phyloP scores from a whole-genome alignment of 1,284 basidiomycete species.

The Neolentinus lepideus region DNA sequence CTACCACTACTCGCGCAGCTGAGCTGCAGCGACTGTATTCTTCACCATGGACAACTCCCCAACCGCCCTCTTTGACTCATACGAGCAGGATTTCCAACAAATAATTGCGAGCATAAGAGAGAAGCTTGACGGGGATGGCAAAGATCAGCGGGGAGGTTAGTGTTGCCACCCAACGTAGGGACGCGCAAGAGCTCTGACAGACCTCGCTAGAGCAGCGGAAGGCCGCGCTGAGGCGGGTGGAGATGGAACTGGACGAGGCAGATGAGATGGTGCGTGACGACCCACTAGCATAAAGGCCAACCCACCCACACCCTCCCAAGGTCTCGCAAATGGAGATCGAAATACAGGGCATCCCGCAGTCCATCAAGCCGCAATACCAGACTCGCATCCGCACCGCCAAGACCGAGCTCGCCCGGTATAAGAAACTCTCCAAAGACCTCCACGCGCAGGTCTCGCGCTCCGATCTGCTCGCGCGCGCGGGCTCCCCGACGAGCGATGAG shows the following conservation, averaged over 20 bases:
- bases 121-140: constrained; percentile 58
- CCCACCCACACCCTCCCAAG: constrained; percentile 30
- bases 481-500: constrained; percentile 63
- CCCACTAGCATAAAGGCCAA: constrained; percentile 6
- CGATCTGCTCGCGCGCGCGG: constrained; percentile 47
- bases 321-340: constrained; percentile 99
- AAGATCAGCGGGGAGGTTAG: constrained; percentile 49
- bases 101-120: constrained; percentile 60
- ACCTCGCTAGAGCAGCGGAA: constrained; percentile 73
- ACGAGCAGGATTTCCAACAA: constrained; percentile 76
- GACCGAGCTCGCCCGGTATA: constrained; percentile 64
- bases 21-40: constrained; percentile 1
- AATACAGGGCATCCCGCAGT: constrained; percentile 91
- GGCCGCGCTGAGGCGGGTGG: constrained; percentile 75
- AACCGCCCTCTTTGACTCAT: constrained; percentile 74
- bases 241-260: constrained; percentile 96
- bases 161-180: constrained; percentile 4
- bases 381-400: constrained; percentile 69
- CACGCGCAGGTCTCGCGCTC: constrained; percentile 51
- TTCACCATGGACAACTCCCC: constrained; percentile 70
- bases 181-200: neutral
- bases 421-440: constrained; percentile 69
- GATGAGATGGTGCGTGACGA: constrained; percentile 80
- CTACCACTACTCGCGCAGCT: neutral
- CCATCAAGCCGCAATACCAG: constrained; percentile 70